phyloP scores from a whole-genome alignment of 2,329 filamentous ascomycete species.

The Colletotrichum sp. region DNA sequence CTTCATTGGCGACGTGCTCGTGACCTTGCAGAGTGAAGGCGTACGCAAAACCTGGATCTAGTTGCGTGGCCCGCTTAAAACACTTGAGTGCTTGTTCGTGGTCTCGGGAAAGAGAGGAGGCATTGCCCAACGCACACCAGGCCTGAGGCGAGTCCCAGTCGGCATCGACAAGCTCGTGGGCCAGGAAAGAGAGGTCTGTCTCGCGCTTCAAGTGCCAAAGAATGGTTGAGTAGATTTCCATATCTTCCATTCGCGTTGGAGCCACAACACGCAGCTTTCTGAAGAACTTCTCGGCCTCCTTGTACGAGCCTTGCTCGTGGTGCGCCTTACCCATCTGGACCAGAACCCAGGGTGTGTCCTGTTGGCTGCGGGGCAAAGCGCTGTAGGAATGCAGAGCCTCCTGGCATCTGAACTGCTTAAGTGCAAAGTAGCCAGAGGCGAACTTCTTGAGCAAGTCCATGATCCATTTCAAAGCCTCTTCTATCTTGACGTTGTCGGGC shows the following conservation, averaged over 20 bases:
- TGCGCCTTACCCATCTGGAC: constrained; percentile 89
- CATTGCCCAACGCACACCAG: constrained; percentile 95
- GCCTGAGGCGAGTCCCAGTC: constrained; percentile 91
- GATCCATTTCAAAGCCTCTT: constrained; percentile 78
- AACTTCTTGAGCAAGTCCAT: constrained; percentile 84
- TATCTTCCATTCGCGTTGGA: constrained; percentile 86
- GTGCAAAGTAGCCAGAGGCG: constrained; percentile 77
- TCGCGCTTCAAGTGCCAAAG: constrained; percentile 97
- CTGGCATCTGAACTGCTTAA: constrained; percentile 79
- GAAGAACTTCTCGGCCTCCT: constrained; percentile 87
- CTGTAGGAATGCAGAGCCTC: constrained; percentile 79
- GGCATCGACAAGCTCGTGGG: constrained; percentile 86
- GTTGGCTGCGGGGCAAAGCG: constrained; percentile 73
- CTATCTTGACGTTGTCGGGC: constrained; percentile 66
- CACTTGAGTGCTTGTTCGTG: constrained; percentile 94
- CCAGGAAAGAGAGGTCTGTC: constrained; percentile 88
- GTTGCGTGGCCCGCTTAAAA: constrained; percentile 91
- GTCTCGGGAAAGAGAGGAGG: constrained; percentile 89
- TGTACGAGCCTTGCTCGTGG: constrained; percentile 88
- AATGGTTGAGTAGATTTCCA: constrained; percentile 98
- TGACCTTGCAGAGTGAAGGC: constrained; percentile 96
- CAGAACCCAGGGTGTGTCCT: constrained; percentile 92
- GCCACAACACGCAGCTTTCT: constrained; percentile 78
- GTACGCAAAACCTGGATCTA: constrained; percentile 91
- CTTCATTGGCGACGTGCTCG: constrained; percentile 94